Evolutionary conservation across 345 rosid species (phyloP).

Genomic region (Mangifera indica): DNA sequence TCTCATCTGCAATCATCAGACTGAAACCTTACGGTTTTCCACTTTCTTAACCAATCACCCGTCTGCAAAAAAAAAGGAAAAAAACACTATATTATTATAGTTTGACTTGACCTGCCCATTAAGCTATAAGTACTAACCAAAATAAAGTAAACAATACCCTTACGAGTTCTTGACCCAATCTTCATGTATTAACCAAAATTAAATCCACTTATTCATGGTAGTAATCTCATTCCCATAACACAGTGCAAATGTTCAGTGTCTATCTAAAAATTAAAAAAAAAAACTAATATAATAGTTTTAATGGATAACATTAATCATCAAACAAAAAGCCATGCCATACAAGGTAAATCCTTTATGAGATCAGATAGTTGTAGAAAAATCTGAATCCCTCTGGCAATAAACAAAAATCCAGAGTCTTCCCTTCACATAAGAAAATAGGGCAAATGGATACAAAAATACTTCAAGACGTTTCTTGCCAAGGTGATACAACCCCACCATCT

Average conservation of each 20-base stretch:
- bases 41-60: constrained; percentile 15
- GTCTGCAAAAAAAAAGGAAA: not conserved
- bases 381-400: not conserved
- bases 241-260: too few relatives aligned
- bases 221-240: too few relatives aligned
- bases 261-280: too few relatives aligned
- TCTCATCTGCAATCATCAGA: constrained; percentile 4
- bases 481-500: constrained; percentile 5
- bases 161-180: too few relatives aligned
- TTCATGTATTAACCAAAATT: too few relatives aligned
- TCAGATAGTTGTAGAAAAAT: not conserved
- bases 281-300: not conserved
- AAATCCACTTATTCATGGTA: too few relatives aligned
- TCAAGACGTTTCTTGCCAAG: constrained; percentile 14
- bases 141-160: too few relatives aligned
- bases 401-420: not conserved
- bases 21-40: constrained; percentile 2
- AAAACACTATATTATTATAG: too few relatives aligned
- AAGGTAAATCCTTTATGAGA: not conserved
- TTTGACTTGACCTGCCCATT: too few relatives aligned
- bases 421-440: not conserved
- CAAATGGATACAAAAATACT: constrained; percentile 4
- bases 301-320: not conserved
- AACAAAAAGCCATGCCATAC: not conserved
- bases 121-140: too few relatives aligned